Evolutionary conservation across 805 yeast species (phyloP), one percentile per base, ranked within the genome.

Genomic region (Starmera quercuum): DNA sequence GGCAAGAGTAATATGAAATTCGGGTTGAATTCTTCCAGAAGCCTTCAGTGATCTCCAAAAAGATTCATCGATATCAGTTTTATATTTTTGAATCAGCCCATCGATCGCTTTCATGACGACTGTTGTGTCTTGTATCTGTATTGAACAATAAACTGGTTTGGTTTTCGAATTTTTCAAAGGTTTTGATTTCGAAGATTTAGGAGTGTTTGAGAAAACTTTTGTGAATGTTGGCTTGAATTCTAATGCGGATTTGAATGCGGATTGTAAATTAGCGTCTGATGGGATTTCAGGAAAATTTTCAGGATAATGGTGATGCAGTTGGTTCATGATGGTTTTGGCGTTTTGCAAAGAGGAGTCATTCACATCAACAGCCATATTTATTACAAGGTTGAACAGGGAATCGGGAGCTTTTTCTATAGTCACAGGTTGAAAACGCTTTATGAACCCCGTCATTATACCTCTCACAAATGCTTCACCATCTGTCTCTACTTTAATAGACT

Each of bases 391-490:
- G 60, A 88, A 90, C 24, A 52, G 43, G 9, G 62, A 57, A 44
- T 88, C 96, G 0, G 95, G 95, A 4, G 50, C 54, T 11, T 40
- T 53, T 0, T 41, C 35, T 1, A 59, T 37, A 38, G 71, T 59
- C 3, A 84, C 66, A 0, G 75, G 73, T 49, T 85, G 83, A 47
- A 79, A 84, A 36, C 92, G 61, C 5, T 64, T 64, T 30, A 83
- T 62, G 48, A 90, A 88, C 0, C 88, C 86, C 20, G 62, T 61
- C 84, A 90, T 75, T 21, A 92, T 79, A 15, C 66, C 69, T 22
- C 63, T 56, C 0, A 83, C 77, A 33, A 67, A 63, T 13, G 57
- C 55, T 5, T 63, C 62, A 8, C 78, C 75, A 35, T 70, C 66
- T 4, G 57, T 48, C 0, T 49, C 53, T 5, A 64, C 66, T 42